Evolutionary conservation across 805 yeast species (phyloP).

Genomic region (Starmerella tilneyi): DNA sequence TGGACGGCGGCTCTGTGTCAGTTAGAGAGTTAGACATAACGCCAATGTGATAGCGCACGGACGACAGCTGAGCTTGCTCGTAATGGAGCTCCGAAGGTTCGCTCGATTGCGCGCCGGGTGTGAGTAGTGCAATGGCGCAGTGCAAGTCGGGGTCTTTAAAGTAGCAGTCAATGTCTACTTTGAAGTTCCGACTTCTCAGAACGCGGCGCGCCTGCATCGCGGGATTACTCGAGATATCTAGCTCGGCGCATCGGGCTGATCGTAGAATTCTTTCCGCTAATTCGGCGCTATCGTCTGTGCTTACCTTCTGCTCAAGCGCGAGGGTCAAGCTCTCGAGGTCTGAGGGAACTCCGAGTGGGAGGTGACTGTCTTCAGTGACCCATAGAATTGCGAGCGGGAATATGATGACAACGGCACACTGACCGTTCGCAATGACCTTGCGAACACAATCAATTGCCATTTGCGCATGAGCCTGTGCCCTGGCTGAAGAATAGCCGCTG

Average conservation of each 20-base stretch:
- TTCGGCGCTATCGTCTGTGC: constrained; percentile 17
- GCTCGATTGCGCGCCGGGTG: constrained; percentile 14
- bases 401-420: constrained; percentile 18
- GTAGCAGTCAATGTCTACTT: constrained; percentile 22
- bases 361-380: constrained; percentile 19
- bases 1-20: background rate
- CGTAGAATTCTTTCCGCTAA: constrained; percentile 18
- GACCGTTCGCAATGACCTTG: constrained; percentile 14
- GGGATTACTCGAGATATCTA: constrained; percentile 15
- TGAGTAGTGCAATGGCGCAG: constrained; percentile 20
- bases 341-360: constrained; percentile 12
- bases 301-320: constrained; percentile 18
- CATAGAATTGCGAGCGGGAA: constrained; percentile 19
- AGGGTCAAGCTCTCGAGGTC: constrained; percentile 10
- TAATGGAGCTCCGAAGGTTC: constrained; percentile 11
- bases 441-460: constrained; percentile 11
- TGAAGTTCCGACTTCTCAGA: constrained; percentile 10
- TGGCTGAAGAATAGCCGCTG: constrained; percentile 5
- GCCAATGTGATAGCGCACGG: constrained; percentile 21
- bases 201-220: constrained; percentile 10
- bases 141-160: constrained; percentile 20
- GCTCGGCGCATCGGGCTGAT: constrained; percentile 14
- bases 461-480: constrained; percentile 2
- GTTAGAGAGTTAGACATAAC: constrained; percentile 2
- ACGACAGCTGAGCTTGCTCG: constrained; percentile 23